These are phyloP conservation scores for Clonostachys sp. DNA, from an alignment of 2,329 filamentous ascomycete genomes.

Conservation along the genomic window DNA sequence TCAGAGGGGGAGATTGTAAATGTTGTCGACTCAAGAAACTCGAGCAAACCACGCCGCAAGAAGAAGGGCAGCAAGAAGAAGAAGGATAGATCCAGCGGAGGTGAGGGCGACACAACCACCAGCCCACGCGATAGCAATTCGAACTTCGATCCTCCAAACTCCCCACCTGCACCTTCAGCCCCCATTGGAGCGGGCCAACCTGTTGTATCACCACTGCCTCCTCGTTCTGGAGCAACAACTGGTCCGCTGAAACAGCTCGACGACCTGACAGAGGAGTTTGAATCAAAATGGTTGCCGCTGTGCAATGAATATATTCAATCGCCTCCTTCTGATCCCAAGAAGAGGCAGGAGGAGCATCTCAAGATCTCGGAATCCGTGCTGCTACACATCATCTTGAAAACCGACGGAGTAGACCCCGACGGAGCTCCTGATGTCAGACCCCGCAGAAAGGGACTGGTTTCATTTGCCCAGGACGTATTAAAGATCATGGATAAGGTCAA, in stretches of 20 bases:
- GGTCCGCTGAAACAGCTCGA: slow-evolving; percentile 53
- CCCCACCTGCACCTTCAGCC: slow-evolving; percentile 18
- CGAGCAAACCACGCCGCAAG: slow-evolving; percentile 26
- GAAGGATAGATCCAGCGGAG: slow-evolving; percentile 24
- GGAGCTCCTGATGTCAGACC: slow-evolving; percentile 61
- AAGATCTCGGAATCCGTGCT: slow-evolving; percentile 72
- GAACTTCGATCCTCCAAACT: slow-evolving; percentile 22
- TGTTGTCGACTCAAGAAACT: slow-evolving; percentile 25
- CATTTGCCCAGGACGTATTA: slow-evolving; percentile 63
- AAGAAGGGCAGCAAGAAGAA: slow-evolving; percentile 36
- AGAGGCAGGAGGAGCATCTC: slow-evolving; percentile 69
- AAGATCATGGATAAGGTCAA: slow-evolving; percentile 54
- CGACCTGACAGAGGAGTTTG: slow-evolving; percentile 61
- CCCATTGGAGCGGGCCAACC: no score
- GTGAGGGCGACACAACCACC: slow-evolving; percentile 32
- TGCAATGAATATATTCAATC: slow-evolving; percentile 56
- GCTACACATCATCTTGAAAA: slow-evolving; percentile 70
- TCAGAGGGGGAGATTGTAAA: slow-evolving; percentile 39
- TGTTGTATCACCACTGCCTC: background rate
- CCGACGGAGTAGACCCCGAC: slow-evolving; percentile 72
- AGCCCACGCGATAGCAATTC: slow-evolving; percentile 39
- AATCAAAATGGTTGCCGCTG: slow-evolving; percentile 58
- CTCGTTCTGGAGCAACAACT: slow-evolving; percentile 21
- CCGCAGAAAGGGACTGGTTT: slow-evolving; percentile 69
- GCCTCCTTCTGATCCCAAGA: slow-evolving; percentile 63